Evolutionary conservation across 169 alveolate genomes (phyloP).

Genomic region (Eimeria praecox): DNA sequence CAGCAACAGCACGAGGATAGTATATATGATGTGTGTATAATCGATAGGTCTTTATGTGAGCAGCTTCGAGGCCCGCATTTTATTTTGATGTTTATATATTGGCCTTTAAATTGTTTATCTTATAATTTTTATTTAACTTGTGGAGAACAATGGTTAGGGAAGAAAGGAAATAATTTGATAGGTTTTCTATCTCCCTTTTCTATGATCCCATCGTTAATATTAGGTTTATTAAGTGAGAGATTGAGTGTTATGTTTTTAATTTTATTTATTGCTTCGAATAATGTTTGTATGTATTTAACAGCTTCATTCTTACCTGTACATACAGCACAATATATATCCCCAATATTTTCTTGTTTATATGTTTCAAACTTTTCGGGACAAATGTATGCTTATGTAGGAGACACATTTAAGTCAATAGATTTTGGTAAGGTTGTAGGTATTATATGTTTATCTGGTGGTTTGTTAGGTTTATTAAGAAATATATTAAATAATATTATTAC

Average conservation of each 20-base stretch:
- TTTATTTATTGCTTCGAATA: slow-evolving; percentile 3
- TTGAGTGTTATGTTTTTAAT: slow-evolving; percentile 61
- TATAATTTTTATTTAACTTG: slow-evolving; percentile 61
- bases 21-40: neutral
- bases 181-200: slow-evolving; percentile 71
- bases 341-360: slow-evolving; percentile 48
- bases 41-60: neutral
- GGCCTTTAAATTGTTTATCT: slow-evolving; percentile 58
- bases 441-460: slow-evolving; percentile 70
- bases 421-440: slow-evolving; percentile 77
- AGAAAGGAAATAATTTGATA: slow-evolving; percentile 35
- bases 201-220: slow-evolving; percentile 53
- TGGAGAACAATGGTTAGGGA: slow-evolving; percentile 57
- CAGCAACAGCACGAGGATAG: neutral
- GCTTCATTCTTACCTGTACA: neutral
- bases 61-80: slow-evolving; percentile 50
- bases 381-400: slow-evolving; percentile 69
- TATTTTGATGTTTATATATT: slow-evolving; percentile 58
- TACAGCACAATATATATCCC: slow-evolving; percentile 41
- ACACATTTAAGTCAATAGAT: slow-evolving; percentile 48
- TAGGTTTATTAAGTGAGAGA: slow-evolving; percentile 9
- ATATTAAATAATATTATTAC: slow-evolving; percentile 50
- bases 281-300: slow-evolving; percentile 45
- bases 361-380: slow-evolving; percentile 74
- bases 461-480: slow-evolving; percentile 34